Conservation (phyloP, 768 basidiomycete species). For the Hortiboletus campestris region DNA sequence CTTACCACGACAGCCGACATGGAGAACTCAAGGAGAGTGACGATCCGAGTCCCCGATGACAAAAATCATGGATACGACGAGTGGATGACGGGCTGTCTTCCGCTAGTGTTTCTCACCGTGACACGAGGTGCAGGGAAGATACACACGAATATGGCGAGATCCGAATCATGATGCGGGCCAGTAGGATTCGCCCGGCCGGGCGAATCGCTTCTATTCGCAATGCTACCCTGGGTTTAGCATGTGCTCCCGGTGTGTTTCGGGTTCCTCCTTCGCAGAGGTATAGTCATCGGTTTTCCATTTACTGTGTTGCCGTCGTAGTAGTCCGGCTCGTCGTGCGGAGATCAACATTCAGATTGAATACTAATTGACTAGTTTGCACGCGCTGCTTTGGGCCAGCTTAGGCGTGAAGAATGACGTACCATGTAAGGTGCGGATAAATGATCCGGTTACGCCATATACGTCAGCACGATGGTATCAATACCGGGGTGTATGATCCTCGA, state of each 20-base stretch:
- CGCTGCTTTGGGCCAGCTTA: background rate
- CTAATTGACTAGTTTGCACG: background rate
- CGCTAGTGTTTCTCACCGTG: background rate
- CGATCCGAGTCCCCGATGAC: background rate
- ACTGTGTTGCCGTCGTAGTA: background rate
- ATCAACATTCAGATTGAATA: background rate
- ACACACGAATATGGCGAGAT: slow-evolving; percentile 1
- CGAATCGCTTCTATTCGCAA: slow-evolving; percentile 15
- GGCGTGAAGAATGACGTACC: slow-evolving; percentile 11
- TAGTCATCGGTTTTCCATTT: background rate
- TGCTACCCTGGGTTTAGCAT: background rate
- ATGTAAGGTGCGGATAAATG: background rate
- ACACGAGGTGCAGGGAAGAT: background rate
- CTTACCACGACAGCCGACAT: background rate
- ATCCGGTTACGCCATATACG: slow-evolving; percentile 5
- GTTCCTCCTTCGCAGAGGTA: background rate
- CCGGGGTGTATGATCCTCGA: slow-evolving; percentile 9
- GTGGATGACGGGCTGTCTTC: background rate
- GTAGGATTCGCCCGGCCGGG: slow-evolving; percentile 7
- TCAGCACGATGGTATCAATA: slow-evolving; percentile 4
- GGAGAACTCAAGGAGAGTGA: background rate
- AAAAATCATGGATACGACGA: background rate
- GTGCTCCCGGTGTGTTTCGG: background rate
- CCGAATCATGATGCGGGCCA: slow-evolving; percentile 5
- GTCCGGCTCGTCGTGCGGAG: background rate